Base-by-base conservation (phyloP, 2,329 filamentous ascomycete genomes). In the Phialophora chinensis region DNA sequence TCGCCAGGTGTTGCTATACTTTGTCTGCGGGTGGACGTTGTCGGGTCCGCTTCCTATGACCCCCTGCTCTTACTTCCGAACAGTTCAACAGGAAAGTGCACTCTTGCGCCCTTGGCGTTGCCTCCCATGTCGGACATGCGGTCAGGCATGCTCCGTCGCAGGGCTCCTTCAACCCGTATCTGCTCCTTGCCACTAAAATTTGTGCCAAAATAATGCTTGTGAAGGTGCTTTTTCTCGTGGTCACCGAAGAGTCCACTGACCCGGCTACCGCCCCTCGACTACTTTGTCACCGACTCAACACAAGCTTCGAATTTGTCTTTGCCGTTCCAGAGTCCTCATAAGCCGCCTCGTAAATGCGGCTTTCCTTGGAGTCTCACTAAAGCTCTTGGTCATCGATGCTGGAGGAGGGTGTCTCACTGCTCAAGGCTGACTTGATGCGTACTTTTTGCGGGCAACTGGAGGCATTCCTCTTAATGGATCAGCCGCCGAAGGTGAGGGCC, bases 271-370 rank as follows among this genome's bases (percentile, higher is more conserved):
- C 17, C 53, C 29, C 27, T 20, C 14, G 10, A 55, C 12, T 12
- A 33, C n/a, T 52, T 27, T 29, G 49, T 52, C 14, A 17, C 20
- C 49, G 53, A 31, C 17, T n/a, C 38, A 44, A 44, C 6, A 2
- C 7, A 44, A 44, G 38, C 38, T n/a, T 44, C 17, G 38, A 44
- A n/a, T n/a, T 55, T 20, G 53, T 23, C 17, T 31, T 31, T 33
- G 29, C 27, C 14, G 14, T 29, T 55, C 53, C 53, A 20, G 29
- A 55, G 25, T 20, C 3, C 53, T 29, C 11, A 55, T 55, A 55
- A 55, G 53, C 33, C n/a, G 12, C 53, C 53, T 55, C 53, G 53
- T 55, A 55, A 55, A 55, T 20, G 27, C 12, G 14, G n/a, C n/a
- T n/a, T 31, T 25, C 17, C 29, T 55, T 55, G 29, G 53, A 17